Percentiles rank a stretch among this genome's conserved stretches.
phyloP scores from a whole-genome alignment of 805 yeast species.

The Priceomyces carsonii region DNA sequence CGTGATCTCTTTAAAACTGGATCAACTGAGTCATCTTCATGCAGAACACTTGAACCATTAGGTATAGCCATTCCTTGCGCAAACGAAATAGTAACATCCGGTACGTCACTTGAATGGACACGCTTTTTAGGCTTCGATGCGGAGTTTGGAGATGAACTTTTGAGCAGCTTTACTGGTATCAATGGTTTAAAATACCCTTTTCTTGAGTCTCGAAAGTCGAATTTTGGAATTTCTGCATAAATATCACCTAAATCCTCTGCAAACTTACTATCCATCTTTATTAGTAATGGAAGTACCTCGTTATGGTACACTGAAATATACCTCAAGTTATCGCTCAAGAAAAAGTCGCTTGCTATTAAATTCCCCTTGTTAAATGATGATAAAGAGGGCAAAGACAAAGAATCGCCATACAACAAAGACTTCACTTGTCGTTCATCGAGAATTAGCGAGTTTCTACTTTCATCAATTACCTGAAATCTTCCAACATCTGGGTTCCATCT shows the following conservation, averaged over 20 bases:
- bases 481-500: constrained; percentile 39
- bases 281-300: constrained; percentile 33
- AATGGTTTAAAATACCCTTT: constrained; percentile 27
- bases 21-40: constrained; percentile 27
- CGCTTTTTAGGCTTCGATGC: constrained; percentile 13
- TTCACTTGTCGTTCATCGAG: constrained; percentile 33
- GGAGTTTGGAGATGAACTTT: constrained; percentile 8
- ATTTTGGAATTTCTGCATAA: constrained; percentile 32
- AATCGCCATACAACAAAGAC: constrained; percentile 29
- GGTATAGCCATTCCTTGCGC: constrained; percentile 5
- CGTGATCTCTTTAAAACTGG: constrained; percentile 28
- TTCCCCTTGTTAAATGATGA: constrained; percentile 31
- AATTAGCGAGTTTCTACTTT: constrained; percentile 21
- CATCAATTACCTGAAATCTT: constrained; percentile 32
- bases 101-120: constrained; percentile 9
- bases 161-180: constrained; percentile 18
- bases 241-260: constrained; percentile 30
- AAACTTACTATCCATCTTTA: constrained; percentile 26
- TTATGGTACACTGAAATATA: constrained; percentile 41
- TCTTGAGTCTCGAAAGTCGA: constrained; percentile 30
- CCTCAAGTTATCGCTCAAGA: constrained; percentile 31
- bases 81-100: constrained; percentile 11
- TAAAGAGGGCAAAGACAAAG: constrained; percentile 30
- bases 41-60: constrained; percentile 6
- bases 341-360: constrained; percentile 36